Evolutionary conservation across 148 eudicot species (phyloP).

Genomic region (Vaccinium vitisidaea): DNA sequence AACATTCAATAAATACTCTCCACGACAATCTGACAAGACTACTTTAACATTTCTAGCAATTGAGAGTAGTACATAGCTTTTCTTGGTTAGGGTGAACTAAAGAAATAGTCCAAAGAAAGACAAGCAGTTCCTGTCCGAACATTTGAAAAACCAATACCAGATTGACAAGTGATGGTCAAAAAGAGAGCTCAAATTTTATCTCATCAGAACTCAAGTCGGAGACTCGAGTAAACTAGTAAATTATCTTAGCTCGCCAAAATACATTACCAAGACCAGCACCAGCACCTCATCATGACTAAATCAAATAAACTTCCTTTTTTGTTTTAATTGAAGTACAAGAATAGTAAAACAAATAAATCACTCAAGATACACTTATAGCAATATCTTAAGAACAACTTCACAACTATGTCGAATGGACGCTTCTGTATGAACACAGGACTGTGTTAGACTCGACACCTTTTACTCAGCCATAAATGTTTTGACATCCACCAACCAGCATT

Average conservation of each 20-base stretch:
- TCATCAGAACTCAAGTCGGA: not conserved
- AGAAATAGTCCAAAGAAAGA: not conserved
- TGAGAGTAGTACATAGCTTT: not conserved
- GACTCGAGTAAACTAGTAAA: not conserved
- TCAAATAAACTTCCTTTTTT: not conserved
- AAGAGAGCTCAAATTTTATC: not conserved
- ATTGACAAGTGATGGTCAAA: not conserved
- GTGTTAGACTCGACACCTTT: not conserved
- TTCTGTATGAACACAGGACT: not conserved
- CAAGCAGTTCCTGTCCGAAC: not conserved
- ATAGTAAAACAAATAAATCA: not conserved
- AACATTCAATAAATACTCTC: not conserved
- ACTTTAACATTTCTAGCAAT: slow-evolving; percentile 1
- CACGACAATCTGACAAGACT: not conserved
- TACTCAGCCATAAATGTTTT: not conserved
- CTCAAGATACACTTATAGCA: not conserved
- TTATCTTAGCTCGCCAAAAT: not conserved
- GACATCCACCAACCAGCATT: not conserved
- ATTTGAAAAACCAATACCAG: not conserved
- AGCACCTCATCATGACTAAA: not conserved
- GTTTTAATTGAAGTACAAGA: not conserved
- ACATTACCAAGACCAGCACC: not conserved
- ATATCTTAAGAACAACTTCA: not conserved
- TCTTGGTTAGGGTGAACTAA: not conserved
- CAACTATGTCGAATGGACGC: not conserved